These are phyloP conservation scores for Aspergillus sp. DNA, from an alignment of 2,329 filamentous ascomycete species.

Conservation along the genomic window DNA sequence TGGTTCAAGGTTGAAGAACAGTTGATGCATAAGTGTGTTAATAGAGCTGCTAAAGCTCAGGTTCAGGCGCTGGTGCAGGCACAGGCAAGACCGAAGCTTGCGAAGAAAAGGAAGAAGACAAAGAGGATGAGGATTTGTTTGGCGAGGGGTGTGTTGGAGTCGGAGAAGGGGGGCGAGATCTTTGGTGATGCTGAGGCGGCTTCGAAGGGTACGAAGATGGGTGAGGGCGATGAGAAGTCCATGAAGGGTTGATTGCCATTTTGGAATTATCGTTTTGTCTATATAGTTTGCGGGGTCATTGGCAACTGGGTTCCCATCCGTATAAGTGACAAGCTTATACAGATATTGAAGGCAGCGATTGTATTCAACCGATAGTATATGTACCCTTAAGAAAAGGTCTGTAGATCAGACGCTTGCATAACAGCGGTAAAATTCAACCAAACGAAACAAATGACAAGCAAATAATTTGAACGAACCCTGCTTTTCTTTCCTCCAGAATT, in stretches of 20 bases:
- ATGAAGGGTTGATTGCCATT: no score
- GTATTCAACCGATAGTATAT: no score
- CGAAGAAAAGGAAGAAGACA: neutral
- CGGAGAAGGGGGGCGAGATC: neutral
- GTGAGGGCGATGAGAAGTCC: neutral
- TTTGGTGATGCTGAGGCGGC: neutral
- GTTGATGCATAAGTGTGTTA: constrained; percentile 2
- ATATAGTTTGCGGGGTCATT: no score
- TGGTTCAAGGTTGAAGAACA: constrained; percentile 4
- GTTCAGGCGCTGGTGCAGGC: neutral
- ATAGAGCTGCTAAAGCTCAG: neutral
- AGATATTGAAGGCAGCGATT: no score
- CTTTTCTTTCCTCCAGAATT: neutral
- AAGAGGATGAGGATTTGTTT: neutral
- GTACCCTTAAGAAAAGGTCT: no score
- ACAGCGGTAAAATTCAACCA: neutral
- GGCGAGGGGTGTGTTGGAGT: neutral
- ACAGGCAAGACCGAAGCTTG: neutral
- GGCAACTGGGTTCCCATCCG: no score
- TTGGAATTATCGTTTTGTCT: no score
- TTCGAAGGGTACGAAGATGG: neutral
- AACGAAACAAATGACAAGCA: neutral
- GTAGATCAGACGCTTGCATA: no score
- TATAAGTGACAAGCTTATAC: no score
- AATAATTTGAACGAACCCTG: no score